phyloP scores from a whole-genome alignment of 2,329 filamentous ascomycete species.

The Stagonosporopsis tanaceti region DNA sequence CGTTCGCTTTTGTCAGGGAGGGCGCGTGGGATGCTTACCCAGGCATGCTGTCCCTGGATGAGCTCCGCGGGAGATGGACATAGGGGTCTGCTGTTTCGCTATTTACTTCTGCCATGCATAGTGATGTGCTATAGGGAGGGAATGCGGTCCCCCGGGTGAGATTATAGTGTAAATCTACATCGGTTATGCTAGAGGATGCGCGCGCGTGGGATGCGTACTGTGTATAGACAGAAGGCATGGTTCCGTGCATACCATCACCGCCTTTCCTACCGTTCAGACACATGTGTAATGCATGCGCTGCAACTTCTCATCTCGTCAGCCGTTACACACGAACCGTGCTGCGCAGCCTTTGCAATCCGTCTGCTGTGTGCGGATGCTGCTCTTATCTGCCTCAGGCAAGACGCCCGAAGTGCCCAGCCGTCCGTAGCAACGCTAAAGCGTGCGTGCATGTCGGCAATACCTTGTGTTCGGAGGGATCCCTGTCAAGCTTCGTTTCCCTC shows the following conservation, averaged over 20 bases:
- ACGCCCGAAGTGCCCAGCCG: slow-evolving; percentile 1
- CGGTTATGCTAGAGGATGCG: not conserved
- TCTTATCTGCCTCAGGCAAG: slow-evolving; percentile 8
- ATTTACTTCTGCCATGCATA: not conserved
- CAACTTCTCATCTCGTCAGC: slow-evolving; percentile 12
- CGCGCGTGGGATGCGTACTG: slow-evolving; percentile 5
- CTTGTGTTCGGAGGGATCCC: not conserved
- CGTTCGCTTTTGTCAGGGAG: not conserved
- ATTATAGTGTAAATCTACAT: not conserved
- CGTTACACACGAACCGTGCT: slow-evolving; percentile 7
- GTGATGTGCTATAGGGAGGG: not conserved
- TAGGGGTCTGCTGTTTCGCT: not conserved
- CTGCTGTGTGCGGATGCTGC: slow-evolving; percentile 1
- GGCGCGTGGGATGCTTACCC: not conserved
- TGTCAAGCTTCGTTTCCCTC: slow-evolving; percentile 1
- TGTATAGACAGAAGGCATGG: not conserved
- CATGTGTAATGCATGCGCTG: slow-evolving; percentile 3
- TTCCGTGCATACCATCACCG: slow-evolving; percentile 2
- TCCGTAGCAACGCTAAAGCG: slow-evolving; percentile 3
- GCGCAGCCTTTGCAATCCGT: not conserved
- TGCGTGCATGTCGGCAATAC: slow-evolving; percentile 8
- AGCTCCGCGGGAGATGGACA: too few relatives aligned
- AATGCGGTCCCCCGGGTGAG: not conserved
- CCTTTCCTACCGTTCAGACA: slow-evolving; percentile 8
- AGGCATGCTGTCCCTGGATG: not conserved